Evolutionary conservation across 2,329 filamentous ascomycete genomes (phyloP), one percentile per base, ranked within the genome.

Genomic region (Dendrostoma leiphaemia): DNA sequence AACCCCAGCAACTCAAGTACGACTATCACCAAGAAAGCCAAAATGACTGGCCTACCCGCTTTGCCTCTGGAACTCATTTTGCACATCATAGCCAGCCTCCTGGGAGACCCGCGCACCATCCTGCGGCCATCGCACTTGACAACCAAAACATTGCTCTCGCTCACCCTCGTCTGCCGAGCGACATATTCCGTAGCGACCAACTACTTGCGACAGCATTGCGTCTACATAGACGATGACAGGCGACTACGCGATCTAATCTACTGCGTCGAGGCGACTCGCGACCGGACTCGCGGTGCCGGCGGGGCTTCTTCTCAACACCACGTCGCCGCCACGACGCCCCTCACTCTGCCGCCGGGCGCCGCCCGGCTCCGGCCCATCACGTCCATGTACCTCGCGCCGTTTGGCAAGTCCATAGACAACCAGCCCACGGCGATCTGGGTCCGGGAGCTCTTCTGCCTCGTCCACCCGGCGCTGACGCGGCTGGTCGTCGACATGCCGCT

Each of bases 401-500:
- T 75, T 57, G 62, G 61, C 5, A 31, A 50, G 5, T 63, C 63
- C 15, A 61, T 76, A 15, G 70, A 76, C 50, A 67, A 79, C 53
- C 66, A 68, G 51, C 68, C 69, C 5, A 71, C 69, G 19, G 73
- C 75, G 0, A 60, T 60, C 19, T 71, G 68, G 68, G 68, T 75
- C 34, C 68, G 69, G 6, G 70, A 74, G 40, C 66, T 81, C 2
- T 69, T 81, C 46, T 69, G 64, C 53, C 67, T 71, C 54, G 65
- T 75, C 28, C 67, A 67, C 46, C 60, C 63, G 19, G 71, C 71
- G 6, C 68, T 82, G 41, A 69, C 64, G 40, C 72, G 74, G 19
- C 68, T 81, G 6, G 68, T 79, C 44, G 69, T 81, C 38, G 68
- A 77, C 54, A 77, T 80, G 59, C 76, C 77, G 6, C 72, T 79